Evolutionary conservation across 345 rosid species (phyloP), one percentile per base, ranked within the genome.

Genomic region (Anacardium occidentale): DNA sequence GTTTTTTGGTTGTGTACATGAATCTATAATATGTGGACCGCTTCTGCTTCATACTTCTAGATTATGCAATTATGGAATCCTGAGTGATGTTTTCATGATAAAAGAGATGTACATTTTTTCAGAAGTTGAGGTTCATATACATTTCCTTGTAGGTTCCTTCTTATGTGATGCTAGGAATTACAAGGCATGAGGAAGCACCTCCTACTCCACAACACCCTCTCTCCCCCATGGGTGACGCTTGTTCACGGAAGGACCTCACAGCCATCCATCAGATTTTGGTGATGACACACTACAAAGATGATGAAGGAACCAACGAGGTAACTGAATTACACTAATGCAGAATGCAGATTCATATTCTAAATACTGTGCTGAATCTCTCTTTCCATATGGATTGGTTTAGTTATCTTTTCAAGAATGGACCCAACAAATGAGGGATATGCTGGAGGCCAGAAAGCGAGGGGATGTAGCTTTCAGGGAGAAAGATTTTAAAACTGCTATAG

Each of bases 321-420:
- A 81, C 20, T 70, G 37, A 62, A 63, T n/a, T 68, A 21, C 47
- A 12, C 8, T n/a, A n/a, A 64, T 51, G 17, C 58, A 4, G 34
- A 52, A 25, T 55, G 20, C 22, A 22, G 54, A 25, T 64, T 20
- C 50, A 25, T 73, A 10, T 71, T 64, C 62, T 13, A 34, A 6
- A 11, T 55, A 42, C 20, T 59, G 25, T 74, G 73, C 69, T 70
- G 22, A 75, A 62, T 66, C 21, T 48, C 44, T 29, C 47, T 76
- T n/a, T 75, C 26, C 37, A 18, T 58, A 32, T 62, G 67, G 51
- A 62, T 40, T 59, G 78, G 25, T 76, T 40, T 76, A 88, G 94
- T 81, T 92, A 71, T 94, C 98, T 56, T 94, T 94, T 74, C 98
- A 94, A 84, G 98, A 94, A 81, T 94, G 98, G 98, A 79, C 95